Conservation (phyloP, 2,329 filamentous ascomycete genomes). For the Knufia fluminis region DNA sequence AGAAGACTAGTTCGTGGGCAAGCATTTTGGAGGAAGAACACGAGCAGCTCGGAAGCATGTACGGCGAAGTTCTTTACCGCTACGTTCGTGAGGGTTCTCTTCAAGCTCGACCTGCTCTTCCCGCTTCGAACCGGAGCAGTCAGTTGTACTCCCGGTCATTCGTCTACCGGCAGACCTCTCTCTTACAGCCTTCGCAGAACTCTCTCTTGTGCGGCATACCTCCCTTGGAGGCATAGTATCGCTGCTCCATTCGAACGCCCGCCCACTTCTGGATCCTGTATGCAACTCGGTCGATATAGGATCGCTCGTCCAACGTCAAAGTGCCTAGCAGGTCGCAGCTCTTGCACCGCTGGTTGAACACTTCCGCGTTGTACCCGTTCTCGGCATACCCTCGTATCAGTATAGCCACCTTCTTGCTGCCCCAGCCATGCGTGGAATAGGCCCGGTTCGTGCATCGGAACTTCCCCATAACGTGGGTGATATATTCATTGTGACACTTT, state of each 20-base stretch:
- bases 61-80: background rate
- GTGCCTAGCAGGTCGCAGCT: constrained; percentile 28
- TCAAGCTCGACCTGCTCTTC: background rate
- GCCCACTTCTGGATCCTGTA: constrained; percentile 37
- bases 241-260: constrained; percentile 10
- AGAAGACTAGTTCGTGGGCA: no score
- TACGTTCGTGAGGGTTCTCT: background rate
- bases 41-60: background rate
- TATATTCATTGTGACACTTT: constrained; percentile 24
- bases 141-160: constrained; percentile 10
- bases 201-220: constrained; percentile 12
- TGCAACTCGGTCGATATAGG: constrained; percentile 35
- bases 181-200: constrained; percentile 18
- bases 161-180: constrained; percentile 13
- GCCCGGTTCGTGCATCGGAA: constrained; percentile 30
- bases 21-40: background rate
- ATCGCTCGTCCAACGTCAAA: constrained; percentile 28
- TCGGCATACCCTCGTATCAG: constrained; percentile 34
- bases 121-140: background rate
- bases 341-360: constrained; percentile 37
- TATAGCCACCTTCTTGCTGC: constrained; percentile 35
- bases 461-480: constrained; percentile 36
- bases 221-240: constrained; percentile 5
- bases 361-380: constrained; percentile 35
- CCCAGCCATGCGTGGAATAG: constrained; percentile 30